A percentile compares a stretch with the other conserved stretches of the same genome.
phyloP scores from a whole-genome alignment of 164 flowering plant genomes.

The Pachysandra terminalis region DNA sequence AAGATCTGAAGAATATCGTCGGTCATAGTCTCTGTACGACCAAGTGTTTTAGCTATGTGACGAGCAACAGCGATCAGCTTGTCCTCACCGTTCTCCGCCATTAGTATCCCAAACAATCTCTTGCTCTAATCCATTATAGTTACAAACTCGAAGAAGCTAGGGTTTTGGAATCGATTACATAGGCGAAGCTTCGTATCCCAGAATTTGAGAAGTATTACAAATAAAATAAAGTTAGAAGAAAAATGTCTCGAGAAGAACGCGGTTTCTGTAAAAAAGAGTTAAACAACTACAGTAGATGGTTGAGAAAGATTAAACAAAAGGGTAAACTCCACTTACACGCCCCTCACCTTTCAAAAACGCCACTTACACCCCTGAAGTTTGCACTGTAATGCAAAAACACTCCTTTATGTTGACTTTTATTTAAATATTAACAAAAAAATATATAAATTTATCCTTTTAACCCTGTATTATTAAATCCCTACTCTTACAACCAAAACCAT shows the following conservation, averaged over 20 bases:
- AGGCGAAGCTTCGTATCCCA: not conserved
- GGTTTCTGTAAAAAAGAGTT: constrained; percentile 10
- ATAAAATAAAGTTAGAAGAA: not conserved
- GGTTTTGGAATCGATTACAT: not conserved
- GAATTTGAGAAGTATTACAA: not conserved
- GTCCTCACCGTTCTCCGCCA: constrained; percentile 65
- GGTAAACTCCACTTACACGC: no score
- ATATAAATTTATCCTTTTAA: no score
- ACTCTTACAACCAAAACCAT: no score
- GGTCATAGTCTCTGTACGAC: constrained; percentile 68
- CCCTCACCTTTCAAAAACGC: no score
- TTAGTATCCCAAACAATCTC: not conserved
- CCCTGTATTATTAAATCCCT: no score
- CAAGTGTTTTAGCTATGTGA: constrained; percentile 90
- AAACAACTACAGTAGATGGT: not conserved
- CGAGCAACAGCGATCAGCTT: constrained; percentile 79
- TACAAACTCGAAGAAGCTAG: not conserved
- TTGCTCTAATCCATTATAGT: not conserved
- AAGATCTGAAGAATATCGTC: constrained; percentile 87
- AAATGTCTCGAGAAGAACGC: constrained; percentile 18
- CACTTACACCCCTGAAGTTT: no score
- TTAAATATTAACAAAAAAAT: no score
- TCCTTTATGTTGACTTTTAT: no score
- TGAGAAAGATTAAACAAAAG: not conserved
- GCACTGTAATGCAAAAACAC: no score